Evolutionary conservation across 208 protist species (phyloP), one percentile per base, ranked within the genome.

Genomic region (Wallacemonas rigidus): DNA sequence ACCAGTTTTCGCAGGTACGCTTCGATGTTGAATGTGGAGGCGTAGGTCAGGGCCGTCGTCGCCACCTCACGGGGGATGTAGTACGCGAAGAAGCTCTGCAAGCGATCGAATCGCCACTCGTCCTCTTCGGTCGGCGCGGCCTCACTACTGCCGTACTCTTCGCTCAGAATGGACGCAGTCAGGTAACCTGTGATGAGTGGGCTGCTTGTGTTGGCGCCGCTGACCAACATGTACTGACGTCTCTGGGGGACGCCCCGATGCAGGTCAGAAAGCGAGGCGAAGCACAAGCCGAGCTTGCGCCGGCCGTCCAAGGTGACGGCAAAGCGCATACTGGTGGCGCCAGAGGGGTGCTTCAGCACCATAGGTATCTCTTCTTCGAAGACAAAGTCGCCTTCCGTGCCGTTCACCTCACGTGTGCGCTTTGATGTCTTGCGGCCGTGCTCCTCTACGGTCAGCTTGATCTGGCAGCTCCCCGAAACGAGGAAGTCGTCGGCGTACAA

Each of bases 11-110:
- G 68, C 45, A 96, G 61, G 77, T 91, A 84, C 14, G 79, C 81
- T 14, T 88, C 82, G 36, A 92, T 71, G 74, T 94, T 90, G 53
- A 90, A 69, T 62, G 74, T 91, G 26, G 71, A 85, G 12, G 82
- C 79, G 76, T 86, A 94, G 55, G 79, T 80, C 40, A 94, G 75
- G 48, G 91, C 82, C 44, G 85, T 83, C 67, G 71, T 81, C 39
- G 79, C 80, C 40, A 96, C 71, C 69, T 92, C 80, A 1, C 63
- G 63, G 2, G 75, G 87, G 11, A 87, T 45, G 75, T 96, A 94
- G 72, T 89, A 93, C 68, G 81, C 87, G 72, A 85, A 92, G 75
- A 84, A 94, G 61, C 82, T 65, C 48, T 79, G 69, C 68, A 96
- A 60, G 9, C 89, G 82, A 3, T 65, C 62, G 67, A 90, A 91